These are phyloP conservation scores for Teratosphaeria viscida DNA, from an alignment of 2,329 filamentous ascomycete genomes.

Conservation along the genomic window DNA sequence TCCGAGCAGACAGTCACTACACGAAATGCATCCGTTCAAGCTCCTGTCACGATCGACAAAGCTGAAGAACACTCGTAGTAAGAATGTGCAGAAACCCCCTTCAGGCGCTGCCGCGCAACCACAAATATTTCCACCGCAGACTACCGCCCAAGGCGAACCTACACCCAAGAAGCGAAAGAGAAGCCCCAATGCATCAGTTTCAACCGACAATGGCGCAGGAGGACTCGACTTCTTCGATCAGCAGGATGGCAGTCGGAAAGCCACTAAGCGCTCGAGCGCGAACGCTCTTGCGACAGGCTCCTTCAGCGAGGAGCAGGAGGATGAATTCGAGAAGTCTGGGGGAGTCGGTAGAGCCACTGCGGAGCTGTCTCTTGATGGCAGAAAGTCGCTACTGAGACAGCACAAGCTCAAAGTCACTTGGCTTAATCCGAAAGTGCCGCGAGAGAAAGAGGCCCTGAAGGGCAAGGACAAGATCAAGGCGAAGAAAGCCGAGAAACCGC, in stretches of 20 bases:
- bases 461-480: constrained; percentile 21
- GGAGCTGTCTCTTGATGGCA: constrained; percentile 6
- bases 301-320: background rate
- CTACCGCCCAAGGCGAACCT: constrained; percentile 2
- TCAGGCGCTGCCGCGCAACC: constrained; percentile 57
- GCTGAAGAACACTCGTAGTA: constrained; percentile 29
- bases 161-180: constrained; percentile 34
- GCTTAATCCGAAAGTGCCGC: constrained; percentile 17
- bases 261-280: background rate
- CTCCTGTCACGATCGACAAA: constrained; percentile 62
- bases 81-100: constrained; percentile 41
- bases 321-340: background rate
- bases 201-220: constrained; percentile 15
- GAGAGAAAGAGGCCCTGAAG: constrained; percentile 36
- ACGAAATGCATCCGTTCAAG: constrained; percentile 60
- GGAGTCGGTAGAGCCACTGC: background rate
- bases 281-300: background rate
- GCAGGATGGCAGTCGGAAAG: background rate
- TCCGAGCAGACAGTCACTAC: background rate
- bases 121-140: constrained; percentile 45
- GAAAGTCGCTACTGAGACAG: constrained; percentile 24
- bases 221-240: constrained; percentile 35
- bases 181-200: constrained; percentile 11
- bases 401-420: constrained; percentile 25
- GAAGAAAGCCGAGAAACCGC: constrained; percentile 37